Evolutionary conservation across 495 filamentous ascomycete species (phyloP).

Genomic region (Friedmanniomyces endolithicus): DNA sequence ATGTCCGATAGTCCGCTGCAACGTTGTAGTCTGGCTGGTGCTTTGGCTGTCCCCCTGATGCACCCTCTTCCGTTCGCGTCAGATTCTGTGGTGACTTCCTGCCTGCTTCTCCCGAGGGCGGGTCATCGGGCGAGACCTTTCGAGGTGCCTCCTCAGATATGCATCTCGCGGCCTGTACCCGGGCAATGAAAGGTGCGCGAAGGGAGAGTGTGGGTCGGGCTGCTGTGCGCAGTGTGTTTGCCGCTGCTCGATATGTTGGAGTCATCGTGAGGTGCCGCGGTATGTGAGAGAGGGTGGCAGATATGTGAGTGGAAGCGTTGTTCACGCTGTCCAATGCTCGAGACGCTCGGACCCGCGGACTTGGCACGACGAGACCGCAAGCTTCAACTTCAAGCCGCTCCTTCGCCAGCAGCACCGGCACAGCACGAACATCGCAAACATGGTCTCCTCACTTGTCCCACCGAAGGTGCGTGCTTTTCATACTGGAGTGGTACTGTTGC

Average conservation of each 20-base stretch:
- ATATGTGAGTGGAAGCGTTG: not conserved
- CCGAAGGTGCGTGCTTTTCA: constrained; percentile 58
- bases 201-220: constrained; percentile 34
- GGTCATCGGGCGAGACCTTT: not conserved
- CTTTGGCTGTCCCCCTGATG: constrained; percentile 39
- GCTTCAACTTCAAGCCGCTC: not conserved
- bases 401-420: not conserved
- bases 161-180: constrained; percentile 1
- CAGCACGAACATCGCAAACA: not conserved
- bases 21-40: constrained; percentile 73
- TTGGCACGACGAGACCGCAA: not conserved
- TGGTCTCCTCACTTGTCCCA: constrained; percentile 88
- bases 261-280: constrained; percentile 6
- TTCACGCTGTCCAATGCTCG: not conserved
- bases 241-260: constrained; percentile 6
- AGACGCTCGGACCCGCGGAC: not conserved
- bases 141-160: not conserved
- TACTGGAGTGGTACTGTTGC: not conserved
- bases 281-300: not conserved
- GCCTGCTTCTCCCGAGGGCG: not conserved
- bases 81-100: constrained; percentile 30
- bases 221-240: constrained; percentile 24
- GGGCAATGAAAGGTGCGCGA: constrained; percentile 13
- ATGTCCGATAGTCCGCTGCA: constrained; percentile 65
- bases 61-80: constrained; percentile 44